Conservation (phyloP, 2,329 filamentous ascomycete species). For the Phaeosphaeriaceae sp. region DNA sequence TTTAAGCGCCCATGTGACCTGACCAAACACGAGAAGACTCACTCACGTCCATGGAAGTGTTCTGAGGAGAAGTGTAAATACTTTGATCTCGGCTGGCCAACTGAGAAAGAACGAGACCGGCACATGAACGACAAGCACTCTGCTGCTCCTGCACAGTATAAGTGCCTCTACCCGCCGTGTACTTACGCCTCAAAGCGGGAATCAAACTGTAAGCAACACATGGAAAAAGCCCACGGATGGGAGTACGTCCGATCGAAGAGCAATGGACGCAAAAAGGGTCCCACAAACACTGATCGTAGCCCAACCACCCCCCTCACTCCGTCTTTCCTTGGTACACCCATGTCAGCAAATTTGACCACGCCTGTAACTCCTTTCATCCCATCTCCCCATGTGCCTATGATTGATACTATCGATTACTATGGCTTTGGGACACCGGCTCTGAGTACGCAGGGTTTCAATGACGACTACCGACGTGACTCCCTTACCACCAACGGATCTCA, state of each 20-base stretch:
- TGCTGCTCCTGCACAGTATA: constrained; percentile 76
- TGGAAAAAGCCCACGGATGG: constrained; percentile 96
- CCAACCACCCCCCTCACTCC: constrained; percentile 44
- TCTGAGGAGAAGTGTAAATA: constrained; percentile 84
- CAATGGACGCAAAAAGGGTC: constrained; percentile 64
- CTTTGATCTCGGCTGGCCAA: constrained; percentile 88
- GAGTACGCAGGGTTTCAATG: constrained; percentile 36
- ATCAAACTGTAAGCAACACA: constrained; percentile 97
- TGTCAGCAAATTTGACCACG: constrained; percentile 42
- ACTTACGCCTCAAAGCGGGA: constrained; percentile 94
- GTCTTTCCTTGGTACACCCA: constrained; percentile 41
- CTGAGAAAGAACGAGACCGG: constrained; percentile 95
- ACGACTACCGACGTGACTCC: constrained; percentile 47
- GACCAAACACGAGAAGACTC: constrained; percentile 98
- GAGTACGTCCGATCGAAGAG: constrained; percentile 91
- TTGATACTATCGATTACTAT: constrained; percentile 40
- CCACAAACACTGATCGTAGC: constrained; percentile 32
- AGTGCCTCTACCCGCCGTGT: constrained; percentile 83
- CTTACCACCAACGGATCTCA: constrained; percentile 44
- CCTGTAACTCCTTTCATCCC: constrained; percentile 49
- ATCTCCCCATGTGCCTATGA: constrained; percentile 51
- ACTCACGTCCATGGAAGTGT: constrained; percentile 96
- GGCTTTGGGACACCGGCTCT: constrained; percentile 42
- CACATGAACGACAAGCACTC: constrained; percentile 98
- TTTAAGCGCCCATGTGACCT: constrained; percentile 98